Evolutionary conservation across 1,139 yeast species (phyloP), one percentile per base, ranked within the genome.

Genomic region (Yamadazyma triangularis): DNA sequence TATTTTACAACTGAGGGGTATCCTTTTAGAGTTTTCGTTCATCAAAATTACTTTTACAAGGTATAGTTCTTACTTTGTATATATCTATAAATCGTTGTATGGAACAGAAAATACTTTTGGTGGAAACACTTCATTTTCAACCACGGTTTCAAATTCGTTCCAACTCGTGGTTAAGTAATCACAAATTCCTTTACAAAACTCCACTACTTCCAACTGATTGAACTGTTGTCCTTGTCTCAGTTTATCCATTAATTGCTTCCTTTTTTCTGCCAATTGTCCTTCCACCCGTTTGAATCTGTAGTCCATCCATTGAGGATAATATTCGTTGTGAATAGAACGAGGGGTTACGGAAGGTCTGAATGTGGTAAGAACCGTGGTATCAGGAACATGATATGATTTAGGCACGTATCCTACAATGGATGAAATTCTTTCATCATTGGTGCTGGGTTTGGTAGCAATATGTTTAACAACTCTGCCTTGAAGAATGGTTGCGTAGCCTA

Each of bases 251-350:
- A 53, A 40, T 21, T 42, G 8, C 21, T 26, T 10, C 26, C 50
- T 50, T 35, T 60, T 45, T 8, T 40, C 27, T 7, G 45, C 42
- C 13, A 63, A 46, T 39, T 69, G 53, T 25, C 52, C 49, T 27
- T 49, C 38, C 25, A 65, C 48, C 26, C 65, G 48, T 9, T 43
- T 33, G 31, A 63, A 50, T 41, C 70, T 56, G 48, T 63, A 66
- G 26, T 52, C 46, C 33, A 67, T 49, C 63, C 66, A 68, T 27
- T 64, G 64, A 11, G 64, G 65, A 42, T 67, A 68, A 41, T 60
- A 64, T 18, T 52, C 58, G 38, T 62, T 49, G 44, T 58, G 60
- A 24, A 53, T 39, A 8, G 63, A 51, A 12, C 61, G 59, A 25
- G 51, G 52, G 31, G 54, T 52, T 28, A 49, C 46, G 28, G 58